A percentile compares a stretch with the other conserved stretches of the same genome.
These are phyloP conservation scores for Micractinium conductrix DNA, from an alignment of 139 green algal species.

Conservation along the genomic window DNA sequence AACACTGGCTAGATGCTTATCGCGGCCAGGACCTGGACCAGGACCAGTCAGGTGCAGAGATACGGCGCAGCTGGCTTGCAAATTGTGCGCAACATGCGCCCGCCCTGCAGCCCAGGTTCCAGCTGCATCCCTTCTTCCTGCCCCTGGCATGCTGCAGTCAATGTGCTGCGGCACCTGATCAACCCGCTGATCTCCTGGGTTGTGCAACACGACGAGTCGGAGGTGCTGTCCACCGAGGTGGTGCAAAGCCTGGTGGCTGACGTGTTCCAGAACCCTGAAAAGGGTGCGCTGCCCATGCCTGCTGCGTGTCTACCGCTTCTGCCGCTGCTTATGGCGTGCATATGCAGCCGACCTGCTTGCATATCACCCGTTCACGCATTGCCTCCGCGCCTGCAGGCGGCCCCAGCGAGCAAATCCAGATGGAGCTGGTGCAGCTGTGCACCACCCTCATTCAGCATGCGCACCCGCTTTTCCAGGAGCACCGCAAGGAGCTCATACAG, in stretches of 20 bases:
- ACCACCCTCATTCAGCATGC: conserved; percentile 78
- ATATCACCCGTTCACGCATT: no score
- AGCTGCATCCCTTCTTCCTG: no score
- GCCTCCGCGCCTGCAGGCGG: conserved; percentile 22
- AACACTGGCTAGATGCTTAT: conserved; percentile 33
- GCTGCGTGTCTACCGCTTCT: not conserved
- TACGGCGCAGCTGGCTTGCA: not conserved
- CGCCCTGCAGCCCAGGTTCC: no score
- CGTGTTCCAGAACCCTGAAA: conserved; percentile 39
- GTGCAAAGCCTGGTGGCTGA: conserved; percentile 54
- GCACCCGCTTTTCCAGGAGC: conserved; percentile 57
- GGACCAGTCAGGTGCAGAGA: conserved; percentile 21
- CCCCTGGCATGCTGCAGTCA: conserved; percentile 45
- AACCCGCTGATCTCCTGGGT: conserved; percentile 78
- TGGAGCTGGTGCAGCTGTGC: conserved; percentile 85
- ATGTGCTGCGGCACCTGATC: conserved; percentile 78
- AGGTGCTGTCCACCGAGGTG: conserved; percentile 50
- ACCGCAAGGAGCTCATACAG: conserved; percentile 91
- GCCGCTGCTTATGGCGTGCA: not conserved
- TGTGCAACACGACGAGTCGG: conserved; percentile 57
- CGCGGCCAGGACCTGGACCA: not conserved
- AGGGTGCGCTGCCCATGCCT: not conserved
- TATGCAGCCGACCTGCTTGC: not conserved
- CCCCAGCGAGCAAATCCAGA: conserved; percentile 70
- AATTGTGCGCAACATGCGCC: no score